These are phyloP conservation scores for Nemania sp. DNA, from an alignment of 2,329 filamentous ascomycete species.

Conservation along the genomic window DNA sequence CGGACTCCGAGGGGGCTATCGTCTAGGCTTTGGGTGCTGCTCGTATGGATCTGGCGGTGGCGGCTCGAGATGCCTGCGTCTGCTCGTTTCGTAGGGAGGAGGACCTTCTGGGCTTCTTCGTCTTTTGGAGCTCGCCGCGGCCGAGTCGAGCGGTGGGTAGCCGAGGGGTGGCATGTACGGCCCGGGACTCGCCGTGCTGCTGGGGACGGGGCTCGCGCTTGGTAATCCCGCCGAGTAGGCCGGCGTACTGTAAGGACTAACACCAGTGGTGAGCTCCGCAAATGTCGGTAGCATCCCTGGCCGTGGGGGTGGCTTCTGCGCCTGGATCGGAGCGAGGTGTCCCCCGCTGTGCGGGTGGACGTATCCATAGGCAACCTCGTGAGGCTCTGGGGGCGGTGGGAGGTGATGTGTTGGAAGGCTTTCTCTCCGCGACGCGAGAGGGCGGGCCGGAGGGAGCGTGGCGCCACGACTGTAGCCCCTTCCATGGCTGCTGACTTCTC, in stretches of 20 bases:
- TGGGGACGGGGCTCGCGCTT: slow-evolving; percentile 45
- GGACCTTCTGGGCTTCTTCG: slow-evolving; percentile 54
- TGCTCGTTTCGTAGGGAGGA: slow-evolving; percentile 25
- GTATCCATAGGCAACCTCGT: slow-evolving; percentile 32
- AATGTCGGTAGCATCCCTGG: slow-evolving; percentile 61
- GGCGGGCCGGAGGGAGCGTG: slow-evolving; percentile 39
- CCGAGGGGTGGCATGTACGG: slow-evolving; percentile 42
- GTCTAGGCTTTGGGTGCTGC: slow-evolving; percentile 21
- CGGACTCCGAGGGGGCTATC: slow-evolving; percentile 21
- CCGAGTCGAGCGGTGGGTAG: slow-evolving; percentile 48
- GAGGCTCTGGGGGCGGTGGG: slow-evolving; percentile 34
- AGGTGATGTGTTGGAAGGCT: slow-evolving; percentile 42
- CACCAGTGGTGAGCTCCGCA: slow-evolving; percentile 66
- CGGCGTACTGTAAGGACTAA: slow-evolving; percentile 64
- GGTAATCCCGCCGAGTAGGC: slow-evolving; percentile 54
- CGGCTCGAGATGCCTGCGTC: slow-evolving; percentile 28
- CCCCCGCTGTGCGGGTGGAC: slow-evolving; percentile 45
- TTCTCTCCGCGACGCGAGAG: slow-evolving; percentile 49
- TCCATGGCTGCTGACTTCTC: slow-evolving; percentile 45
- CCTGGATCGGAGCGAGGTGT: slow-evolving; percentile 59
- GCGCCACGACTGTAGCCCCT: slow-evolving; percentile 42
- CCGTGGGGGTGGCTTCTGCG: slow-evolving; percentile 44
- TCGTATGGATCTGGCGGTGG: slow-evolving; percentile 30
- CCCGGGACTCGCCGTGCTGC: slow-evolving; percentile 50
- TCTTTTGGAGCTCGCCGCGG: slow-evolving; percentile 51